phyloP scores from a whole-genome alignment of 2,329 filamentous ascomycete species.

The Talaromyces islandicus region DNA sequence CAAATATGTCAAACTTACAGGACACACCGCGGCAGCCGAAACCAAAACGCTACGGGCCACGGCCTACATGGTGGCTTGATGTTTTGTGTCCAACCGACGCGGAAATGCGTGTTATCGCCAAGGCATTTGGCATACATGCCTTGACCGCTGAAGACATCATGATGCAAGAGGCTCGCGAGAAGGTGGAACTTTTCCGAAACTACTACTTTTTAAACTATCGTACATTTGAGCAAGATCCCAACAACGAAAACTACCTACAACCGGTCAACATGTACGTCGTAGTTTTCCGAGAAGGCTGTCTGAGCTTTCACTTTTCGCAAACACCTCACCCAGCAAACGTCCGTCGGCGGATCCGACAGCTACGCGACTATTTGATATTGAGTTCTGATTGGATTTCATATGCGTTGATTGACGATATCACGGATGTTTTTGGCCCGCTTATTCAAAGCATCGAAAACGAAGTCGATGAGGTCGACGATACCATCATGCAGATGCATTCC shows the following conservation, averaged over 20 bases:
- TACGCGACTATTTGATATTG: slow-evolving; percentile 88
- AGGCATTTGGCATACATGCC: slow-evolving; percentile 92
- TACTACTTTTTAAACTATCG: slow-evolving; percentile 99
- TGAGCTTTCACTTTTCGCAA: slow-evolving; percentile 96
- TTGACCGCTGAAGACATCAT: slow-evolving; percentile 94
- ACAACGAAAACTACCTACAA: slow-evolving; percentile 84
- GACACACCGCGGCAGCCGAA: slow-evolving; percentile 26
- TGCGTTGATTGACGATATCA: slow-evolving; percentile 96
- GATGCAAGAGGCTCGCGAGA: slow-evolving; percentile 94
- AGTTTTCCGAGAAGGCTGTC: slow-evolving; percentile 89
- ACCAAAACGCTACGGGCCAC: slow-evolving; percentile 61
- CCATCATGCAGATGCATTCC: slow-evolving; percentile 76
- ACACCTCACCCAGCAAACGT: slow-evolving; percentile 96
- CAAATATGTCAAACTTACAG: slow-evolving; percentile 13
- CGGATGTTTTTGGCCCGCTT: slow-evolving; percentile 87
- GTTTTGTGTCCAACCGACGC: slow-evolving; percentile 83
- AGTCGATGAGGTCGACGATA: slow-evolving; percentile 93
- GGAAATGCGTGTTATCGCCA: slow-evolving; percentile 91
- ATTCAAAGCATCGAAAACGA: slow-evolving; percentile 93
- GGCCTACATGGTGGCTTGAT: slow-evolving; percentile 96
- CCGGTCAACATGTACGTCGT: slow-evolving; percentile 97
- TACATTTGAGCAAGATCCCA: slow-evolving; percentile 90
- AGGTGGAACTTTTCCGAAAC: slow-evolving; percentile 93
- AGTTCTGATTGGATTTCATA: slow-evolving; percentile 98
- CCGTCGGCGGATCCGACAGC: slow-evolving; percentile 81